Evolutionary conservation across 331 rosid genomes (phyloP).

Genomic region (Phaseolus coccineus): DNA sequence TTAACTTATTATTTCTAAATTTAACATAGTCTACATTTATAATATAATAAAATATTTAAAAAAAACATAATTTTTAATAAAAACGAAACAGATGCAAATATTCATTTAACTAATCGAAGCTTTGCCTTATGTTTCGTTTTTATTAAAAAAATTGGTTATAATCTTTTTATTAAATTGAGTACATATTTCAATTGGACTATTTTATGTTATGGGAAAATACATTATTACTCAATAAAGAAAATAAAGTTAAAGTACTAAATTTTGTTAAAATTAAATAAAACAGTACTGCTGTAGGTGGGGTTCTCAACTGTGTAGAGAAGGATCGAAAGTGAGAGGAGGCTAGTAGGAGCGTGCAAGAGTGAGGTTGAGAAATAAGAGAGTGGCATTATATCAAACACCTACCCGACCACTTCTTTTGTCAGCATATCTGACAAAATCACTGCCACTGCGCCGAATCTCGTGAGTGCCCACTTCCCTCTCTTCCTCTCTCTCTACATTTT

Average conservation of each 20-base stretch:
- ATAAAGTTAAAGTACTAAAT: background rate
- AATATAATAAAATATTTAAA: background rate
- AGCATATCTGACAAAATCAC: slow-evolving; percentile 38
- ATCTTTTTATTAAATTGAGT: too few relatives aligned
- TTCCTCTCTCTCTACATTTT: slow-evolving; percentile 37
- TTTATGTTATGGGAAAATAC: background rate
- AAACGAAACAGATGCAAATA: too few relatives aligned
- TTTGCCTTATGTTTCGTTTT: too few relatives aligned
- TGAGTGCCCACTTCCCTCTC: slow-evolving; percentile 47
- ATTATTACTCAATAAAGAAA: background rate
- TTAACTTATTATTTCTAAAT: background rate
- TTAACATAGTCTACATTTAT: background rate
- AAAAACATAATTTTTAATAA: too few relatives aligned
- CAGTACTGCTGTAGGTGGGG: background rate
- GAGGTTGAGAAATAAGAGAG: background rate
- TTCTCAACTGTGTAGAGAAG: background rate
- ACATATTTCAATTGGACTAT: too few relatives aligned
- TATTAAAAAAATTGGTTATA: too few relatives aligned
- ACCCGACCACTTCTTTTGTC: slow-evolving; percentile 33
- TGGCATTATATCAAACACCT: slow-evolving; percentile 49
- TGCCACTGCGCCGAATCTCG: slow-evolving; percentile 49
- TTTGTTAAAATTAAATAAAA: background rate
- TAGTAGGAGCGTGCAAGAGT: background rate
- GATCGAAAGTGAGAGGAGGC: background rate
- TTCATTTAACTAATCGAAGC: too few relatives aligned